Evolutionary conservation across 2,329 filamentous ascomycete genomes (phyloP).

Genomic region (Sporothrix variecibatus): DNA sequence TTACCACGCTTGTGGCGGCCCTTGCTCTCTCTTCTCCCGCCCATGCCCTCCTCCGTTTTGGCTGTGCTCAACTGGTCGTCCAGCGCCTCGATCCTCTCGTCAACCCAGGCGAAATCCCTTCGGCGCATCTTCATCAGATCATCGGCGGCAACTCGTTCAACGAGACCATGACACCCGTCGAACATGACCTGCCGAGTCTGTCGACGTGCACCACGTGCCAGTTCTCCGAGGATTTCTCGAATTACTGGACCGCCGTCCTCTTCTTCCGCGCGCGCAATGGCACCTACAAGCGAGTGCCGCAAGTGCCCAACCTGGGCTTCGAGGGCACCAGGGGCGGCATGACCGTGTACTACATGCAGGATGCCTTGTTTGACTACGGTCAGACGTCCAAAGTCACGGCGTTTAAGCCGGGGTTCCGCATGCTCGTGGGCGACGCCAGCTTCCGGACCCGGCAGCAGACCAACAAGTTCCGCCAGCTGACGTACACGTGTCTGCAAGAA

Average conservation of each 20-base stretch:
- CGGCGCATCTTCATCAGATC: conserved; percentile 51
- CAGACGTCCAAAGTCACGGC: conserved; percentile 43
- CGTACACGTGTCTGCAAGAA: conserved; percentile 42
- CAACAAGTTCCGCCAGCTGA: conserved; percentile 38
- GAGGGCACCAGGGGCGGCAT: conserved; percentile 50
- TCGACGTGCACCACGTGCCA: conserved; percentile 49
- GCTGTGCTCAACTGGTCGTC: conserved; percentile 50
- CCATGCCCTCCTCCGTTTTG: conserved; percentile 49
- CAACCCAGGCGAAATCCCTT: conserved; percentile 48
- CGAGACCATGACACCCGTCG: conserved; percentile 44
- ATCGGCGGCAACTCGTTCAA: conserved; percentile 50
- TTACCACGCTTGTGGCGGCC: conserved; percentile 30
- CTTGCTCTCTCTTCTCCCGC: conserved; percentile 36
- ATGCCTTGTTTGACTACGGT: conserved; percentile 32
- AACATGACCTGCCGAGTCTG: conserved; percentile 39
- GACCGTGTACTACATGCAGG: conserved; percentile 47
- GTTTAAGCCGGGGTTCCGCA: conserved; percentile 50
- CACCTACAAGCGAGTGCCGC: conserved; percentile 46
- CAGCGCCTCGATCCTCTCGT: conserved; percentile 50
- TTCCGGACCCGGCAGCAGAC: conserved; percentile 37
- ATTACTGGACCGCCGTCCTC: conserved; percentile 52
- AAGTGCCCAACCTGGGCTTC: conserved; percentile 48
- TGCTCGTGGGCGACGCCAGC: conserved; percentile 47
- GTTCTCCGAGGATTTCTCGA: conserved; percentile 48
- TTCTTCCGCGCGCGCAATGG: conserved; percentile 49